Evolutionary conservation across 225 moss, liverwort and hornwort genomes (phyloP).

Genomic region (Straminergon stramineum): DNA sequence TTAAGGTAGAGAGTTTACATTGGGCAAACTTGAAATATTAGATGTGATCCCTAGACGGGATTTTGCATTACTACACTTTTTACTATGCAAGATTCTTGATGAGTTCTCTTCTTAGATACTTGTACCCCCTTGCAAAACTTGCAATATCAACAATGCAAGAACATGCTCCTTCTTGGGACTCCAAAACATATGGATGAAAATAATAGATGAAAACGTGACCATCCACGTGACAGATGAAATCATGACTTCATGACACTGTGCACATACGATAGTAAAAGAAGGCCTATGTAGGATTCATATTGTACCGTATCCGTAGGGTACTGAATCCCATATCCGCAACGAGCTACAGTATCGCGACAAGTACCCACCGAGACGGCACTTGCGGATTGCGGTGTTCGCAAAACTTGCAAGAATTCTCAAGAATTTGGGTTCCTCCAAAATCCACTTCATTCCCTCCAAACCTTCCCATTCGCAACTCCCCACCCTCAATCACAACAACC

Average conservation of each 20-base stretch:
- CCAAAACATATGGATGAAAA: background rate
- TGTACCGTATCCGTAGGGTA: background rate
- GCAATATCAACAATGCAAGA: background rate
- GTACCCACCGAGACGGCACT: background rate
- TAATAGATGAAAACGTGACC: background rate
- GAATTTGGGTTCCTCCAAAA: background rate
- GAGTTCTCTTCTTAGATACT: background rate
- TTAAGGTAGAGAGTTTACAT: background rate
- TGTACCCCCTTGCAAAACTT: background rate
- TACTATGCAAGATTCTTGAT: accelerated
- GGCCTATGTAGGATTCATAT: background rate
- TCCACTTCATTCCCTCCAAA: background rate
- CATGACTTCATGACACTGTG: background rate
- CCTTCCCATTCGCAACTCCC: background rate
- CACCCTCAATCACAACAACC: background rate
- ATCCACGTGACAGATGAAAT: background rate
- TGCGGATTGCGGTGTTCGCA: background rate
- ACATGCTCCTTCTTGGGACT: accelerated
- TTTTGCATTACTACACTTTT: background rate
- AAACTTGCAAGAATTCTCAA: background rate
- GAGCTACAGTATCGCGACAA: background rate
- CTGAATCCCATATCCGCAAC: background rate
- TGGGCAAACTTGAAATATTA: accelerated
- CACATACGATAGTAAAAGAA: too few species aligned
- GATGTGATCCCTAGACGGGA: accelerated